Base-by-base conservation (phyloP, 371 early-diverging fungal species). In the Quaeritorhiza haematococci region DNA sequence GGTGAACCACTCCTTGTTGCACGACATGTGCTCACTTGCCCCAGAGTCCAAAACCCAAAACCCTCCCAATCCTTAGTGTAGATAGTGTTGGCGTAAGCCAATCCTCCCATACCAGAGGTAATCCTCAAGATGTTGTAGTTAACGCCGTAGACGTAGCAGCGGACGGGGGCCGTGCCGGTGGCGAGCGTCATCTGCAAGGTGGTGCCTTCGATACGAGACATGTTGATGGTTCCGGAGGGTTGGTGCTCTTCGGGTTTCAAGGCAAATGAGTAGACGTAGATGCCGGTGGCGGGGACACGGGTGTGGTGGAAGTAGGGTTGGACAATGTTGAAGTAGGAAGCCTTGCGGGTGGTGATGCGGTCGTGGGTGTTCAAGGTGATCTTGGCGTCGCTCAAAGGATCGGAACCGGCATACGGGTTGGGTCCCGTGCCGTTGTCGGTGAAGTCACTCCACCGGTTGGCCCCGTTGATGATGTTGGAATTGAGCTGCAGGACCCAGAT, bases 401-500 rank as follows among this genome's bases (percentile, higher is more conserved):
- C 3, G 19, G 47, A 19, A n/a, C 51, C 51, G 34, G 13, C 51
- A 3, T n/a, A 29, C 15, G 51, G 51, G 21, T 24, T 68, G 33
- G 51, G 58, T 13, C 51, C 56, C 28, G 53, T 38, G n/a, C 55
- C 55, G 23, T 19, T 24, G 23, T 7, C 26, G 33, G 55, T 44
- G 15, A 17, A 55, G 46, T 55, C 55, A 15, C 17, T 21, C 45
- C 46, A 45, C 13, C 46, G 26, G 55, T 55, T 55, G 27, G 26
- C 28, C 5, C 21, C 15, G 46, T 13, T 27, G 41, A 8, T 17
- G 38, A 52, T 27, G 29, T 42, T 46, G 55, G 10, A 30, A n/a
- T 26, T 43, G 8, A 21, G 17, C 29, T 45, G 43, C 29, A 32
- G 23, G n/a, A 32, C 32, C 45, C 46, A 55, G 46, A 55, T 45